Evolutionary conservation across 257 asterid species (phyloP).

Genomic region (Solanum microdontum): DNA sequence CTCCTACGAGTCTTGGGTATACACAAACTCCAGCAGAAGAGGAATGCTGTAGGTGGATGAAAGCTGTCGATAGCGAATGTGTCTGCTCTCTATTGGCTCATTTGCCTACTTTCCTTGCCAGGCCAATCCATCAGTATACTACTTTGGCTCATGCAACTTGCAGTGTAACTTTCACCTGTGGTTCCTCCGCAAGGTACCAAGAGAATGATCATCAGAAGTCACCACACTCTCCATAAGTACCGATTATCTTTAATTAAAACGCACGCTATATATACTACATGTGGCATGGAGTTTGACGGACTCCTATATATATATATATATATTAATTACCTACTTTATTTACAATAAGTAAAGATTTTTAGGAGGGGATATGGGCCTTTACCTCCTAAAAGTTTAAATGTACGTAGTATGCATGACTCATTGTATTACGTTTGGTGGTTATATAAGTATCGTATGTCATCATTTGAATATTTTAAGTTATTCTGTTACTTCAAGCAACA

Average conservation of each 20-base stretch:
- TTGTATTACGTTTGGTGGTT: not conserved
- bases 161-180: conserved; percentile 40
- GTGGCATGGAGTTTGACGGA: not conserved
- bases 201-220: not conserved
- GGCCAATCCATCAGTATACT: conserved; percentile 50
- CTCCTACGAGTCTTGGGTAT: not conserved
- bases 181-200: conserved; percentile 10
- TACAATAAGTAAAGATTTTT: not conserved
- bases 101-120: conserved; percentile 54
- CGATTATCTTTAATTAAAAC: not conserved
- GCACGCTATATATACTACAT: not conserved
- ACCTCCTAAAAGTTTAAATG: not conserved
- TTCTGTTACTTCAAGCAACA: not conserved
- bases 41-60: conserved; percentile 68
- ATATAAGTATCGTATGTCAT: not conserved
- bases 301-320: too few species aligned
- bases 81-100: conserved; percentile 48
- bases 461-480: not conserved
- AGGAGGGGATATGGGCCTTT: not conserved
- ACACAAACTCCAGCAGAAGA: conserved; percentile 8
- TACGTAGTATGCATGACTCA: not conserved
- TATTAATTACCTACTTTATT: not conserved
- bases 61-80: conserved; percentile 37
- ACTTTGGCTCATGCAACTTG: conserved; percentile 34
- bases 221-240: not conserved